Evolutionary conservation across 441 rosid species (phyloP).

Genomic region (Raphanus hybrid): DNA sequence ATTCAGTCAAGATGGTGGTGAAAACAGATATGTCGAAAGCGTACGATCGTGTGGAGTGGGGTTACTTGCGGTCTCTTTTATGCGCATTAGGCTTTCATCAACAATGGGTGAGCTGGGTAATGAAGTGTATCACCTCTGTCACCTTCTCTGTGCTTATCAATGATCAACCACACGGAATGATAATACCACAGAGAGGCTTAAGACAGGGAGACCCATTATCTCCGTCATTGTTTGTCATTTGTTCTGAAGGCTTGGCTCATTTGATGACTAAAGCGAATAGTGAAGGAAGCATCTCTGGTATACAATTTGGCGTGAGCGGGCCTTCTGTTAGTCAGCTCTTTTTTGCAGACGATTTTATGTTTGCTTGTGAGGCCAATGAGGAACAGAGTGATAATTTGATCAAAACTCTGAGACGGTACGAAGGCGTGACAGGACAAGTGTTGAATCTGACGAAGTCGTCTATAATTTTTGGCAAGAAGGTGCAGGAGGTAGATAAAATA

Average conservation of each 20-base stretch:
- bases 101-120: not conserved
- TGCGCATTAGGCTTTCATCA: not conserved
- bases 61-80: not conserved
- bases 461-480: not conserved
- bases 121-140: not conserved
- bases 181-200: not conserved
- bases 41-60: not conserved
- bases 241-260: not conserved
- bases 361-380: not conserved
- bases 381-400: not conserved
- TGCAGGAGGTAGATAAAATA: not conserved
- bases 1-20: no score
- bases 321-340: not conserved
- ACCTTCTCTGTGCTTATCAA: not conserved
- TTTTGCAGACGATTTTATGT: not conserved
- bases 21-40: not conserved
- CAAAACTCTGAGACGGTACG: not conserved
- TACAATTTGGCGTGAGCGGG: not conserved
- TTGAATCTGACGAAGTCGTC: not conserved
- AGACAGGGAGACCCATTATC: not conserved
- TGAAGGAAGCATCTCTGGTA: not conserved
- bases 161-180: not conserved
- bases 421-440: not conserved
- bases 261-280: not conserved
- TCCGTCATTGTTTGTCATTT: not conserved